phyloP scores from a whole-genome alignment of 495 filamentous ascomycete species.

The Bombardia bombarda region DNA sequence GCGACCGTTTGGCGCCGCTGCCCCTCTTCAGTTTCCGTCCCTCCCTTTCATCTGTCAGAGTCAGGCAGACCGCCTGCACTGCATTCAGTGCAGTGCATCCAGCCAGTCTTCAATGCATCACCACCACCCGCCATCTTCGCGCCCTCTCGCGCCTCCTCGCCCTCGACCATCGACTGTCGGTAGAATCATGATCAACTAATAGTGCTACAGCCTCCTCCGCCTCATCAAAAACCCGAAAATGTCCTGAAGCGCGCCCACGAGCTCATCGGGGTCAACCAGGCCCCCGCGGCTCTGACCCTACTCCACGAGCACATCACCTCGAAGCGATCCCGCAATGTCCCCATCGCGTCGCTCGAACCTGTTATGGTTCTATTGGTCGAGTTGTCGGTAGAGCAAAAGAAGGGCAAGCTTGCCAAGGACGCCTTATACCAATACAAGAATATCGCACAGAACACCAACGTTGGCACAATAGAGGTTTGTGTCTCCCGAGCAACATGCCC shows the following conservation, averaged over 20 bases:
- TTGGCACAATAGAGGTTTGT: slow-evolving; percentile 86
- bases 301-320: slow-evolving; percentile 99
- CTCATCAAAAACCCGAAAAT: slow-evolving; percentile 97
- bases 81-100: no score
- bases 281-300: slow-evolving; percentile 81
- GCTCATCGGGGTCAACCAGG: slow-evolving; percentile 94
- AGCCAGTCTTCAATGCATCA: no score
- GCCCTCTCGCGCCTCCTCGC: no score
- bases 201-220: slow-evolving; percentile 94
- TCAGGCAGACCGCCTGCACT: no score
- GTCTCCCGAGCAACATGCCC: slow-evolving; percentile 1
- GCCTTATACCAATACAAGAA: slow-evolving; percentile 99
- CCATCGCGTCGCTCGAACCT: slow-evolving; percentile 92
- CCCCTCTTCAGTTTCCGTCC: not conserved
- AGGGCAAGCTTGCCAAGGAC: slow-evolving; percentile 97
- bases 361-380: slow-evolving; percentile 98
- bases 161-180: no score
- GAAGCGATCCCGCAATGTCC: slow-evolving; percentile 93
- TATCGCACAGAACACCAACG: slow-evolving; percentile 96
- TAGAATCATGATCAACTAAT: no score
- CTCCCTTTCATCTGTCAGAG: slow-evolving; percentile 7
- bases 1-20: slow-evolving; percentile 1
- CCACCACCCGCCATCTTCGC: no score
- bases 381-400: slow-evolving; percentile 90
- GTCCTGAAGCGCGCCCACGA: slow-evolving; percentile 97